Evolutionary conservation across 805 yeast species (phyloP).

Genomic region (Sugiyamaella americana): DNA sequence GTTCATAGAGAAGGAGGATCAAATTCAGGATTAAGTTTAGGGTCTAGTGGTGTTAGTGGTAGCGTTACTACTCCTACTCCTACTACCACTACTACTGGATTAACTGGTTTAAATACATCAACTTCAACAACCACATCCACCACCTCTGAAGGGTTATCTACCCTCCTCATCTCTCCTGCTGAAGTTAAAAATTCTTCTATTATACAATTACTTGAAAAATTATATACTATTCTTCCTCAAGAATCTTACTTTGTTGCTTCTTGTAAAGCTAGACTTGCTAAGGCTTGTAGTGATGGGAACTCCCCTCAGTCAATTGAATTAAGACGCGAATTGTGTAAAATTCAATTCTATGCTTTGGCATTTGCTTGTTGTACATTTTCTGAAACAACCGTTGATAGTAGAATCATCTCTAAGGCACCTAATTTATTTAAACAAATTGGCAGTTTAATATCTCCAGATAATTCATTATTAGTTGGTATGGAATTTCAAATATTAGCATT

Average conservation of each 20-base stretch:
- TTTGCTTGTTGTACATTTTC: constrained; percentile 52
- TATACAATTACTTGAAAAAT: constrained; percentile 20
- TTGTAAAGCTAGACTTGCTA: constrained; percentile 56
- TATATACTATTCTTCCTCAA: constrained; percentile 39
- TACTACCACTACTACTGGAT: not conserved
- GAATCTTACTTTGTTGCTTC: constrained; percentile 61
- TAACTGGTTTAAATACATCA: not conserved
- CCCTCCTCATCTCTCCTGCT: constrained; percentile 48
- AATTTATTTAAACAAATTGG: constrained; percentile 61
- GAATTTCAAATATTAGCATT: constrained; percentile 55
- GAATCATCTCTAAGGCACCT: constrained; percentile 67
- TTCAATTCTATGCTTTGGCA: constrained; percentile 64
- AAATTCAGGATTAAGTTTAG: not conserved
- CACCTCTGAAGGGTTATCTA: constrained; percentile 40
- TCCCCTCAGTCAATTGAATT: not conserved
- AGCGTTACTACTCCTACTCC: constrained; percentile 1
- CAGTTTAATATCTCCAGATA: constrained; percentile 65
- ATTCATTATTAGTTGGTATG: constrained; percentile 26
- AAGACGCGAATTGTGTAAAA: constrained; percentile 51
- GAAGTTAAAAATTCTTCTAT: constrained; percentile 43
- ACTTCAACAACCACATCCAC: not conserved
- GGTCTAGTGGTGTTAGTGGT: not conserved
- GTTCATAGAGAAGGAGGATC: not conserved
- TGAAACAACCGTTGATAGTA: constrained; percentile 55
- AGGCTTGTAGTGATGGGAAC: constrained; percentile 44